Base-by-base conservation (phyloP, 148 eudicot species). In the Dianthus caryophyllus region DNA sequence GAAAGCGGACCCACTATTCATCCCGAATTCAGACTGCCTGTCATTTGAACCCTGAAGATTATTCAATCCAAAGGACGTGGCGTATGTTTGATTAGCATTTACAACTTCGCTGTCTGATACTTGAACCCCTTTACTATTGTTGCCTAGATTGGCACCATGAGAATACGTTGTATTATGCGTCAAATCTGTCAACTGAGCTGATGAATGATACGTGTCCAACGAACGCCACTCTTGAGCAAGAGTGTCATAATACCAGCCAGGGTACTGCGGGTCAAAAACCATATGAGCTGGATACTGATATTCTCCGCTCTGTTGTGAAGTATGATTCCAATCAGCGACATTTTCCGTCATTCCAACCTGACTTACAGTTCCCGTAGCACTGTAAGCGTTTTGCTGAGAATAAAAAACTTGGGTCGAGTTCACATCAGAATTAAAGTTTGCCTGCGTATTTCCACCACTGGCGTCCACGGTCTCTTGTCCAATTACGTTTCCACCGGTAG, bases 221-320 rank as follows among this genome's bases (percentile, higher is more conserved):
- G 86, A 69, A 46, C 65, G 57, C 97, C 99, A 94, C 49, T 82
- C 84, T 60, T 80, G 89, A 21, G 83, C 63, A 67, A 68, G 76
- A 30, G 93, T 85, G 73, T 92, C 93, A 74, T 88, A 88, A 74
- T 88, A 92, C 97, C 96, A 88, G 72, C 85, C 97, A 76, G 96
- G 97, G 71, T 88, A 88, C 55, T 92, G 93, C 44, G 93, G 87
- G 74, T 92, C 97, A 75, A 87, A 88, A 48, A 79, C 48, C 92
- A 92, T 88, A 77, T 92, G 81, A 52, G 82, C 68, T 16, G 97
- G 96, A 73, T 92, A 92, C 61, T 65, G 79, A 76, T 26, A 52
- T 38, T 64, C 85, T 56, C 69, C 76, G 58, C 76, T 70, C 38
- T 64, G 80, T 53, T 79, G 83, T 33, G 83, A 71, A 41, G 56